These are phyloP conservation scores for Zea mays DNA, from an alignment of 176 grass and related monocot genomes.

Conservation along the genomic window Zm-B73-REFERENCE-NAM-5.0 NC_050096.1:288426001-288426500, in stretches of 20 bases:
- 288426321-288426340: constrained; percentile 42
- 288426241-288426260: neutral
- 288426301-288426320: constrained; percentile 9
- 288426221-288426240: no score
- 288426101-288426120: constrained; percentile 24
- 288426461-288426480: constrained; percentile 73
- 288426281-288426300: neutral
- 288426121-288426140: no score
- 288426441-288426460: constrained; percentile 84
- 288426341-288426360: constrained; percentile 81
- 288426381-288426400: constrained; percentile 95
- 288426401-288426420: constrained; percentile 99
- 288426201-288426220: constrained; percentile 24
- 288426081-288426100: constrained; percentile 10
- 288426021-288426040: no score
- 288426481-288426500: constrained; percentile 95
- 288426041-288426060: constrained; percentile 41
- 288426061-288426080: constrained; percentile 50
- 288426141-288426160: no score
- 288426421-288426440: constrained; percentile 92
- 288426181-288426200: constrained; percentile 37
- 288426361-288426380: constrained; percentile 96
- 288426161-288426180: constrained; percentile 15
- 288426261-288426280: constrained; percentile 4
- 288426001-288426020: neutral